These are phyloP conservation scores for Physcomitrium patens DNA, from an alignment of 225 moss, liverwort and hornwort genomes.

Conservation along the genomic window DNA sequence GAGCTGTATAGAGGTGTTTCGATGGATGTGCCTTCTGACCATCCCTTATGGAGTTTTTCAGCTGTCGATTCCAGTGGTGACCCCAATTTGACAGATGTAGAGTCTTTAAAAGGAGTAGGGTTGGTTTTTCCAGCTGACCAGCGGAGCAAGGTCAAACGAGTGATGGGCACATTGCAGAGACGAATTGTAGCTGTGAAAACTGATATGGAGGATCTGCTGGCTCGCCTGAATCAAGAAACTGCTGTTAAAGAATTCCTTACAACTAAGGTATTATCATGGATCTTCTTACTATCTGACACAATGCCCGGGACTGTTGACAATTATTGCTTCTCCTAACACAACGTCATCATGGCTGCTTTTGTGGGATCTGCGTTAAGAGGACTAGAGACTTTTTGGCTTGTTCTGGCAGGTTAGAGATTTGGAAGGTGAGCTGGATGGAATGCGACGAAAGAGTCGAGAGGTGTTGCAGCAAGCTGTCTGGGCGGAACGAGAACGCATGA, in stretches of 20 bases:
- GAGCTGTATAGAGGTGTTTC: slow-evolving; percentile 58
- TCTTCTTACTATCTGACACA: not conserved
- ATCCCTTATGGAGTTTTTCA: slow-evolving; percentile 44
- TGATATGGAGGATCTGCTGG: slow-evolving; percentile 91
- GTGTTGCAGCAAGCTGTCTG: slow-evolving; percentile 95
- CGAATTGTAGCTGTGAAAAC: slow-evolving; percentile 75
- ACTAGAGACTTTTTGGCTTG: slow-evolving; percentile 18
- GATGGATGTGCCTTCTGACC: slow-evolving; percentile 45
- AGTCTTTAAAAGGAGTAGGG: slow-evolving; percentile 78
- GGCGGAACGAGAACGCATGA: slow-evolving; percentile 88
- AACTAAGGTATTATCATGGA: slow-evolving; percentile 64
- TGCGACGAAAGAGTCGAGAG: slow-evolving; percentile 90
- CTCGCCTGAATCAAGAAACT: slow-evolving; percentile 92
- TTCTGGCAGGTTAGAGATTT: slow-evolving; percentile 85
- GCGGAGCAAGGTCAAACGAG: slow-evolving; percentile 78
- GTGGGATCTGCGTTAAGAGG: slow-evolving; percentile 10
- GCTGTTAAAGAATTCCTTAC: slow-evolving; percentile 95
- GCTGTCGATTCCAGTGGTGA: slow-evolving; percentile 49
- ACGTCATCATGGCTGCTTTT: not conserved
- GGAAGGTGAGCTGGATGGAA: slow-evolving; percentile 91
- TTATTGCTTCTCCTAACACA: not conserved
- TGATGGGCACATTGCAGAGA: slow-evolving; percentile 77
- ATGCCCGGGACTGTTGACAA: not conserved
- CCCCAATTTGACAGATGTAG: slow-evolving; percentile 64
- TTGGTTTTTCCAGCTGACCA: slow-evolving; percentile 76